A percentile compares a stretch with the other conserved stretches of the same genome.
Conservation (phyloP, 352 stramenopile genomes). For the Aphanomyces euteiches region DNA sequence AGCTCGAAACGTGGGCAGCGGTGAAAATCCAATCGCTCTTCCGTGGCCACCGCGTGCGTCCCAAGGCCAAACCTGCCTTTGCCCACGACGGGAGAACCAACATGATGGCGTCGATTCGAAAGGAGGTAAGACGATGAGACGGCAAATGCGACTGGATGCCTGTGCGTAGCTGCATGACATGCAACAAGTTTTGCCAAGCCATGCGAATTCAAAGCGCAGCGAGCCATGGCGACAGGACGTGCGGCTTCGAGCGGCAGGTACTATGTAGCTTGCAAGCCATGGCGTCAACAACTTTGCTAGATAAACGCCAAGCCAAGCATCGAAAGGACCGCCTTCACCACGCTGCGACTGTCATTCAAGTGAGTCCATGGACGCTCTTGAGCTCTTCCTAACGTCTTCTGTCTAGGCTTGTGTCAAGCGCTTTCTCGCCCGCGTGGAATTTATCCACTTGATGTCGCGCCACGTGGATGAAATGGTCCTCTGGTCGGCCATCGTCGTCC, state of each 20-base stretch:
- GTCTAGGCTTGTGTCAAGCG: conserved; percentile 41
- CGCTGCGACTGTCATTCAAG: conserved; percentile 50
- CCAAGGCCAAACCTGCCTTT: conserved; percentile 41
- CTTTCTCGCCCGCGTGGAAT: conserved; percentile 51
- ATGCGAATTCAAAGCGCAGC: conserved; percentile 7
- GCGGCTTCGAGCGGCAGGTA: neutral
- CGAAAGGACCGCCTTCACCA: conserved; percentile 41
- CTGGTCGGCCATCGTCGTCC: conserved; percentile 43
- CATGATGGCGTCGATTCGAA: conserved; percentile 39
- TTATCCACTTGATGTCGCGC: conserved; percentile 38
- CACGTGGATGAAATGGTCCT: conserved; percentile 48
- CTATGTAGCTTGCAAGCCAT: neutral
- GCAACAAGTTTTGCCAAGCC: conserved; percentile 37
- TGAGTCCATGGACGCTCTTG: neutral
- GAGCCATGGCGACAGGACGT: conserved; percentile 50
- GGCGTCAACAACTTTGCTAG: conserved; percentile 10
- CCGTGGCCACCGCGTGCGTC: conserved; percentile 47
- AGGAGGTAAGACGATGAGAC: conserved; percentile 34
- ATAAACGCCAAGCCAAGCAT: conserved; percentile 44
- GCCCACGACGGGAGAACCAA: conserved; percentile 43
- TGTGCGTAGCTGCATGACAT: conserved; percentile 49
- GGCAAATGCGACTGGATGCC: neutral
- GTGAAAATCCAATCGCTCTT: conserved; percentile 66
- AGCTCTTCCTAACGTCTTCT: neutral
- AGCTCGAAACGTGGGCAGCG: conserved; percentile 55